A percentile compares a stretch with the other conserved stretches of the same genome.
phyloP scores from a whole-genome alignment of 768 basidiomycete genomes.

The Pulveroboletus ravenelii region DNA sequence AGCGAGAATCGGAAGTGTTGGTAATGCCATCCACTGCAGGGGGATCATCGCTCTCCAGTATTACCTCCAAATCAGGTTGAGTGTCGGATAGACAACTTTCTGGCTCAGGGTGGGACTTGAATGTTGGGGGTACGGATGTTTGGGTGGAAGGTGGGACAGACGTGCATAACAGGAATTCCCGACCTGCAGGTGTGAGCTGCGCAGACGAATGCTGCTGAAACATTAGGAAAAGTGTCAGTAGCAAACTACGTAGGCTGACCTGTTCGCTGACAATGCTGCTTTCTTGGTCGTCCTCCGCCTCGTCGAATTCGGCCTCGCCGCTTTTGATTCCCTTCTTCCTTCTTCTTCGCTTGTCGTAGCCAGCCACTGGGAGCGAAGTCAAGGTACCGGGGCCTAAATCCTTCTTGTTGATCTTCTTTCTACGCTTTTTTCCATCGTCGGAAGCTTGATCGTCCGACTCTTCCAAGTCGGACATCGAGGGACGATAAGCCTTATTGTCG shows the following conservation, averaged over 20 bases:
- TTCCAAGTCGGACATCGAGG: conserved; percentile 60
- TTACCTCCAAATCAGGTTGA: conserved; percentile 55
- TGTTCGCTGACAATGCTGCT: conserved; percentile 35
- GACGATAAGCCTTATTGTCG: conserved; percentile 82
- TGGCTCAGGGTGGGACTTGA: conserved; percentile 12
- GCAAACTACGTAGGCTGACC: conserved; percentile 32
- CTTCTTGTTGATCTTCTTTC: conserved; percentile 46
- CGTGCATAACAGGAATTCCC: conserved; percentile 28
- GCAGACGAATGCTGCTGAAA: conserved; percentile 22
- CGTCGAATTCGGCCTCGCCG: conserved; percentile 33
- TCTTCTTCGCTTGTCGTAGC: conserved; percentile 57
- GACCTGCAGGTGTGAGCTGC: conserved; percentile 33
- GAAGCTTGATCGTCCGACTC: conserved; percentile 60
- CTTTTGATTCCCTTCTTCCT: conserved; percentile 47
- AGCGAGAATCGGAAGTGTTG: conserved; percentile 18
- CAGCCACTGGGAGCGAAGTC: conserved; percentile 62
- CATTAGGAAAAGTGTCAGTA: conserved; percentile 6
- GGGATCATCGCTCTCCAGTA: conserved; percentile 62
- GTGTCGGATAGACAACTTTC: conserved; percentile 33
- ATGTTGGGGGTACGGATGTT: conserved; percentile 39
- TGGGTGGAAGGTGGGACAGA: conserved; percentile 38
- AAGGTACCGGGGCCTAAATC: conserved; percentile 51
- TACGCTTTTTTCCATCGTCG: conserved; percentile 49
- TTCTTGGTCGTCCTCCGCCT: conserved; percentile 48
- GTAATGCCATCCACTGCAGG: conserved; percentile 25